Conservation (phyloP, 1,284 basidiomycete genomes). For the Cryptococcus hybrid region DNA sequence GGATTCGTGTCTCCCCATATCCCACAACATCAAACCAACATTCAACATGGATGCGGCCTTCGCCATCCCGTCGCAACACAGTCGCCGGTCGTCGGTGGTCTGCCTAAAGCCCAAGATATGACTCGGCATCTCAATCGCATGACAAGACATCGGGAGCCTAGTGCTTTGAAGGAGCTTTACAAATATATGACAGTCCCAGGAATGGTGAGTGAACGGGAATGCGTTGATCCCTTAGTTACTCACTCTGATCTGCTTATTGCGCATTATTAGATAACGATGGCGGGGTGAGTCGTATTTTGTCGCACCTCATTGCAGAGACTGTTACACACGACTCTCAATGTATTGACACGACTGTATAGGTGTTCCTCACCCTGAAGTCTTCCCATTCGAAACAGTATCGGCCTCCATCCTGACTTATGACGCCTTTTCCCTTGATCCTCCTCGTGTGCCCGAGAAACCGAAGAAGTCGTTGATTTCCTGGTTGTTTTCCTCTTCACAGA, state of each 20-base stretch:
- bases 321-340: neutral
- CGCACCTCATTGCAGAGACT: neutral
- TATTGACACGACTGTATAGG: constrained; percentile 14
- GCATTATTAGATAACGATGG: constrained; percentile 28
- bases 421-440: constrained; percentile 55
- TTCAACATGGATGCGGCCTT: constrained; percentile 32
- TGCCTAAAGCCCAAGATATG: constrained; percentile 56
- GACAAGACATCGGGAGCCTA: constrained; percentile 56
- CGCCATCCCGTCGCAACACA: constrained; percentile 20
- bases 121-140: constrained; percentile 61
- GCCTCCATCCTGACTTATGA: constrained; percentile 38
- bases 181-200: constrained; percentile 36
- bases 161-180: constrained; percentile 61
- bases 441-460: constrained; percentile 45
- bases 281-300: constrained; percentile 18
- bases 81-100: constrained; percentile 9
- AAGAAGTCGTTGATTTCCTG: constrained; percentile 59
- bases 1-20: too few species aligned
- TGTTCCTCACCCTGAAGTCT: constrained; percentile 50
- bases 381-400: constrained; percentile 51
- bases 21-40: neutral
- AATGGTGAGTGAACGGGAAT: constrained; percentile 19
- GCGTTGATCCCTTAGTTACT: neutral
- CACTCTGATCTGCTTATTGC: neutral
- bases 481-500: constrained; percentile 55